Base-by-base conservation (phyloP, 106 monocot species). In the Vanilla planifolia region DNA sequence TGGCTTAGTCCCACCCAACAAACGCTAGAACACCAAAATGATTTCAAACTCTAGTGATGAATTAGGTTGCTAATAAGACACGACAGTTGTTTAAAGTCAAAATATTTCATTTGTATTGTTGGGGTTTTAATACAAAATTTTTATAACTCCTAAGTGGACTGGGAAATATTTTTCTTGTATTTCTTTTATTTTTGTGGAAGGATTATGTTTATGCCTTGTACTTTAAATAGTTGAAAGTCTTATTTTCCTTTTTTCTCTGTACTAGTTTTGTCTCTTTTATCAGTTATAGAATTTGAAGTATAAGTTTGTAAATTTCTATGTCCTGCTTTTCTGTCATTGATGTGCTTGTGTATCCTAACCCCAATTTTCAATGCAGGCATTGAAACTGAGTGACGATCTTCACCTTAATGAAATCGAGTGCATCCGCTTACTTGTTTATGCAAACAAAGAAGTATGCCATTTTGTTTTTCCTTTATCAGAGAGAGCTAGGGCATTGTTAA, bases 391-490 rank as follows among this genome's bases (percentile, higher is more conserved):
- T 44, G 95, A 90, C 51, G 95, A 96, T 55, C 83, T 96, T 34
- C 75, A 91, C 75, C 81, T 96, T 26, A 96, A 96, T 70, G 95
- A 96, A 75, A 81, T 96, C 51, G 84, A 89, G 43, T 96, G 95
- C 62, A 76, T 96, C 30, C 70, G 73, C 5, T 70, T 96, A 42
- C 90, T 96, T 41, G 69, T 90, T 71, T 61, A 51, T 51, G 78
- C 90, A 50, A 96, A 96, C 67, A 83, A 80, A 55, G 95, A 96
- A 90, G 95, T 96, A 76, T 60, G 20, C 25, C 62, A 52, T 20
- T 25, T 32, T n/a, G 32, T 17, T 43, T 69, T 52, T 43, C 4
- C 20, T 16, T 51, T 59, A 2, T 42, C 43, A 39, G 6, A 16
- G 39, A 9, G 25, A 37, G 22, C 23, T 17, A 36, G 37, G 15